Conservation (phyloP, 495 filamentous ascomycete species). For the Bacidia rubella region DNA sequence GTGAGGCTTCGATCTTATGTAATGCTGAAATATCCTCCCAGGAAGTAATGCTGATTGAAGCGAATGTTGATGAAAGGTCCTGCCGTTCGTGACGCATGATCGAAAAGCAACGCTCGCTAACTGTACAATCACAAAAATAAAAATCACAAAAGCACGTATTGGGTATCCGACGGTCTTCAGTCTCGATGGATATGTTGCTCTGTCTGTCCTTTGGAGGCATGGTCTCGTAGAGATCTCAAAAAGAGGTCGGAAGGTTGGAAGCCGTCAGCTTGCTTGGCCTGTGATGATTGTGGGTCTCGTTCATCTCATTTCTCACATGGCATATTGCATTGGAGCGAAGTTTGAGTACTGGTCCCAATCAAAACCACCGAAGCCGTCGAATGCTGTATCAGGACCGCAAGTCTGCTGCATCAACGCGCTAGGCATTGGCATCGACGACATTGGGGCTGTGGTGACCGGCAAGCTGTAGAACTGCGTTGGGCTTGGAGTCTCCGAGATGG, state of each 20-base stretch:
- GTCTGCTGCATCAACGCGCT: conserved; percentile 74
- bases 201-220: conserved; percentile 5
- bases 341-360: conserved; percentile 58
- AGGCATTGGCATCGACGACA: conserved; percentile 71
- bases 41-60: conserved; percentile 28
- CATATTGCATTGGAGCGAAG: conserved; percentile 39
- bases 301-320: conserved; percentile 23
- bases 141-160: conserved; percentile 11
- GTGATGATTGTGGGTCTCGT: not conserved
- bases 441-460: conserved; percentile 42
- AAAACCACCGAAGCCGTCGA: conserved; percentile 61
- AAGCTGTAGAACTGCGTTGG: conserved; percentile 54
- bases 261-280: not conserved
- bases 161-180: conserved; percentile 31
- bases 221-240: conserved; percentile 1
- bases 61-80: conserved; percentile 30
- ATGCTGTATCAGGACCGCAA: conserved; percentile 59
- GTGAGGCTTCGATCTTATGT: conserved; percentile 49
- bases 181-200: conserved; percentile 12
- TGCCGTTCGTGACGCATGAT: conserved; percentile 30
- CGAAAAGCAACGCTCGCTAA: conserved; percentile 25
- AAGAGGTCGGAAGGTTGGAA: not conserved
- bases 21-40: conserved; percentile 30
- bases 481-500: conserved; percentile 55
- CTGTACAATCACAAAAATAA: conserved; percentile 23